Base-by-base conservation (phyloP, 2,329 filamentous ascomycete genomes). In the Colletotrichum ledebouriae region DNA sequence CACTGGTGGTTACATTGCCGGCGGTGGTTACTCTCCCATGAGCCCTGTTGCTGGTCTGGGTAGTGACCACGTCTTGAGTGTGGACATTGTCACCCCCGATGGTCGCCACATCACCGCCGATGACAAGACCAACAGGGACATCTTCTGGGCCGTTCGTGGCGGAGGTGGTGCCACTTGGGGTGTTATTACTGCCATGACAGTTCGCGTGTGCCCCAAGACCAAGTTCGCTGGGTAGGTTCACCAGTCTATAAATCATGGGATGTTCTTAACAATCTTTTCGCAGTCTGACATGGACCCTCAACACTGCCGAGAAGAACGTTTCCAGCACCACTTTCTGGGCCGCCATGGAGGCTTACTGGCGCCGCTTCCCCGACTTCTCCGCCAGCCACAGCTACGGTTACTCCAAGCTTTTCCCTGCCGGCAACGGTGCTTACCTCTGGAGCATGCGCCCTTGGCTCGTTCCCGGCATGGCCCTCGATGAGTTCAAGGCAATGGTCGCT, bases 141-240 rank as follows among this genome's bases (percentile, higher is more conserved):
- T 87, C 0, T 86, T 83, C 76, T 85, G 84, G 80, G 84, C 84
- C 4, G 74, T 86, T 22, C 76, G 81, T 25, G 84, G 84, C 4
- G 84, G 80, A 2, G 82, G 83, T 20, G 76, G 77, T 4, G 81
- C 78, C 56, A 83, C 80, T 3, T 85, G 80, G 64, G 83, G 82
- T 2, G 78, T 84, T 4, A 82, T 83, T 6, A 73, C 78, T 25
- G 82, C 79, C 2, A 72, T 79, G 59, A 76, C 76, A 2, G 75
- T 81, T 41, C 76, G 76, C 9, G 76, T 77, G 3, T 78, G 79
- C 57, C 76, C 72, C 6, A 75, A 75, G 29, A 74, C 77, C 34
- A 73, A 74, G 25, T 78, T 78, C 22, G 22, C 22, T 22, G 22
- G 22, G 22, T 22, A 22, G 22, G 22, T 22, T 22, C 22, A 22